phyloP scores from a whole-genome alignment of 2,329 filamentous ascomycete genomes.

The Colletotrichum brevisporum region DNA sequence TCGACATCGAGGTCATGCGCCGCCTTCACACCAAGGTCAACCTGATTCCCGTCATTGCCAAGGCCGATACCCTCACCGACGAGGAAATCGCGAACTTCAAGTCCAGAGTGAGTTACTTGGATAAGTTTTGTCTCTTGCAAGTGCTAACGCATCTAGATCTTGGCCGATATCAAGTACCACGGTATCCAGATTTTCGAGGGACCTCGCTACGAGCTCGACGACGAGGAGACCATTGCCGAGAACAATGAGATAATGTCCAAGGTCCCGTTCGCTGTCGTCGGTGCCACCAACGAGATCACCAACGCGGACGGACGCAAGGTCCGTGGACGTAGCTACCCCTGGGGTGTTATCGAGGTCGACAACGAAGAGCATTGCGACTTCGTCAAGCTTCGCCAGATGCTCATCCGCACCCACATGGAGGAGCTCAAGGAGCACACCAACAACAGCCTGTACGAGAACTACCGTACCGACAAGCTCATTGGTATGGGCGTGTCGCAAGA shows the following conservation, averaged over 20 bases:
- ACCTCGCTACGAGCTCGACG: conserved; percentile 97
- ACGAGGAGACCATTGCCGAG: conserved; percentile 99
- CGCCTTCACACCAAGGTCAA: conserved; percentile 99
- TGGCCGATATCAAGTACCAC: conserved; percentile 96
- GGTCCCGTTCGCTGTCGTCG: conserved; percentile 97
- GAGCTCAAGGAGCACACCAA: conserved; percentile 99
- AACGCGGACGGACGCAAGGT: conserved; percentile 95
- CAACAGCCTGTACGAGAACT: conserved; percentile 99
- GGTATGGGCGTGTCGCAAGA: conserved; percentile 99
- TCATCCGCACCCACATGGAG: conserved; percentile 99
- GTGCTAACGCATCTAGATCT: conserved; percentile 73
- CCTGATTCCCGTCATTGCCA: conserved; percentile 98
- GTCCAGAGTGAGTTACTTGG: conserved; percentile 80
- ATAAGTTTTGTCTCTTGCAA: background rate
- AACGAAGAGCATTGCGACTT: conserved; percentile 99
- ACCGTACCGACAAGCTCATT: conserved; percentile 99
- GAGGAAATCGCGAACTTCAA: conserved; percentile 97
- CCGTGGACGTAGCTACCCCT: conserved; percentile 95
- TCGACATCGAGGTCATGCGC: conserved; percentile 99
- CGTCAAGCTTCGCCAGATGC: conserved; percentile 99
- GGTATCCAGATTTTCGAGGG: conserved; percentile 99
- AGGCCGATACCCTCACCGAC: conserved; percentile 97
- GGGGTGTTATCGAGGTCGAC: conserved; percentile 99
- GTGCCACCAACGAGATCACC: conserved; percentile 94
- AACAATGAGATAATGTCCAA: conserved; percentile 99